Evolutionary conservation across 225 moss, liverwort and hornwort species (phyloP), one percentile per base, ranked within the genome.

Genomic region (Marchantia paleacea): DNA sequence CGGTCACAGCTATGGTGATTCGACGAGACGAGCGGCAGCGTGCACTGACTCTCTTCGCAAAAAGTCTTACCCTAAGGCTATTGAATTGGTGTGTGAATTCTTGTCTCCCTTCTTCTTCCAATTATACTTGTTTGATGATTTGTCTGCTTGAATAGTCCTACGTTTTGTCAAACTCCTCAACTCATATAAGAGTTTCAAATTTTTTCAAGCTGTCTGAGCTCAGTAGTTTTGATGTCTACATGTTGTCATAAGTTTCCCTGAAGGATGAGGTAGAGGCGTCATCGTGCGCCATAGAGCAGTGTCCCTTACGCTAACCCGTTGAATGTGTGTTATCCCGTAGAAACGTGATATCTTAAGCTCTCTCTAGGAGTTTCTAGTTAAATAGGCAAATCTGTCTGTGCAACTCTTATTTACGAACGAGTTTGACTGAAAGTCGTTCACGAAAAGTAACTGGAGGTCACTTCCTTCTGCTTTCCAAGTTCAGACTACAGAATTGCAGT

Each of bases 1-100:
- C 24, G 96, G 96, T 39, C 96, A 96, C 76, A 84, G 85, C 65
- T 96, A 88, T 83, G 82, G 92, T 55, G 96, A 94, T 73, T 88
- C 90, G 0, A 76, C 87, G 3, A 87, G 91, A 82, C 86, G 96
- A 83, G 94, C 96, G 9, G 89, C 86, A 20, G 96, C 96, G 53
- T 90, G 94, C 78, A 92, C 94, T 18, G 91, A 96, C 73, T 84
- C 94, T 31, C 74, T 94, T 31, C 92, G 92, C 3, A 86, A 85
- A 20, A 83, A 88, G 49, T 85, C 85, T 76, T 85, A 87, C 4
- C 82, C 83, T n/a, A 89, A 81, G 48, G 86, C 96, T 69, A 92
- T 91, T 77, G 92, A 91, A 72, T 63, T 94, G 94, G 96, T 96
- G 52, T 49, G 89, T 69, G 60, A 62, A 62, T 39, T 49, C 3